Evolutionary conservation across 352 stramenopile genomes (phyloP), one percentile per base, ranked within the genome.

Genomic region (Globisporangium perplexum): DNA sequence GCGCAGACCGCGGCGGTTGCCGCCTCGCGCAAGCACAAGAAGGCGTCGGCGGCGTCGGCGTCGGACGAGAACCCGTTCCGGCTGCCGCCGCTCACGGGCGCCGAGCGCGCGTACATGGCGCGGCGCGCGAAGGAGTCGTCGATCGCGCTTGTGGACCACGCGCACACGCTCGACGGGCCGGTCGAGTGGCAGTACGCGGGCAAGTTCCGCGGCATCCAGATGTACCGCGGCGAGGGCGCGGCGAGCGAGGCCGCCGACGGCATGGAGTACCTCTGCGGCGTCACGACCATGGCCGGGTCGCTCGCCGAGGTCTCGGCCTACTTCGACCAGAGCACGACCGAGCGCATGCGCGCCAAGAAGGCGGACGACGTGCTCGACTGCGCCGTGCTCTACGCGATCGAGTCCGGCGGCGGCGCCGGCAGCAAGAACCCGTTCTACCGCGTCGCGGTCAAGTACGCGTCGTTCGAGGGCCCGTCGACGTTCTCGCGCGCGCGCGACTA

Each of bases 141-240:
- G 22, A 64, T 80, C 38, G 72, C 77, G 46, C 62, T 90, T 4
- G 75, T 90, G 10, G 75, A 88, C 50, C 75, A 88, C 49, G 79
- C 77, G 45, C 74, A 88, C 57, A 88, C 77, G 35, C 75, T 88
- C 31, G 73, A 87, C 41, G 79, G 79, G 0, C 79, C 79, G 18
- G 77, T 88, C 28, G 69, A 84, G 55, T 90, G 79, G 79, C 74
- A 86, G 35, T 88, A 87, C 64, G 85, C 74, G 28, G 79, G 79
- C 53, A 87, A 87, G 49, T 81, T 82, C 49, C 72, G 65, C 33
- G 77, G 77, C 43, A 88, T 90, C 54, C 77, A 88, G 44, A 90
- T 90, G 77, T 90, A 88, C 59, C 72, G 77, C n/a, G 79, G 79
- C 26, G 77, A 90, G 66, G 77, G 74, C 50, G 75, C 74, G 44